A percentile compares a stretch with the other conserved stretches of the same genome.
Conservation (phyloP, 2,329 filamentous ascomycete species). For the Paecilomyces sp. region DNA sequence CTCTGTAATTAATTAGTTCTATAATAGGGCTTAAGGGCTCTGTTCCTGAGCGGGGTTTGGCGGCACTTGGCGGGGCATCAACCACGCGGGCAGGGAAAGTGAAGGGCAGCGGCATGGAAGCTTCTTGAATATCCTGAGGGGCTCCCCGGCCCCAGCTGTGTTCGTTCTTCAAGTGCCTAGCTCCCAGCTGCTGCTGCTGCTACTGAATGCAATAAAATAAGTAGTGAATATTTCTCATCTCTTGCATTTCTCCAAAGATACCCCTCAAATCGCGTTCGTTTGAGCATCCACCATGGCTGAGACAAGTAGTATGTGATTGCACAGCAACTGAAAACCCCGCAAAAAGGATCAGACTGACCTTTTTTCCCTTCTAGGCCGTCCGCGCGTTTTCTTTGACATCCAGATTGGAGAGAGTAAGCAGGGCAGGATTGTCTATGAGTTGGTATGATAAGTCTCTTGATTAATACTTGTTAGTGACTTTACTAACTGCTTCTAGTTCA, state of each 20-base stretch:
- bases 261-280: background rate
- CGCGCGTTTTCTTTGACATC: slow-evolving; percentile 91
- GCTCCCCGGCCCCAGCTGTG: background rate
- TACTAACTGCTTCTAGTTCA: slow-evolving; percentile 31
- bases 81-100: background rate
- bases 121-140: slow-evolving; percentile 3
- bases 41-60: background rate
- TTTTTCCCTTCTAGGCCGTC: slow-evolving; percentile 44
- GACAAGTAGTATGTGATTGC: slow-evolving; percentile 22
- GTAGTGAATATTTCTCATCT: background rate
- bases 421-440: slow-evolving; percentile 80
- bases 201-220: background rate
- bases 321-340: background rate
- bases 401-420: slow-evolving; percentile 65
- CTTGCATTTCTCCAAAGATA: background rate
- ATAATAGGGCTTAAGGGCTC: background rate
- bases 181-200: background rate
- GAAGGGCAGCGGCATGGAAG: slow-evolving; percentile 1
- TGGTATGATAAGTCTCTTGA: slow-evolving; percentile 46
- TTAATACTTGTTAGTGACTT: slow-evolving; percentile 1
- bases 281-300: slow-evolving; percentile 24
- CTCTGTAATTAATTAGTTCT: too few species aligned
- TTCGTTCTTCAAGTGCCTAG: background rate
- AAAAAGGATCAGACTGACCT: background rate
- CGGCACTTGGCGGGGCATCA: background rate